Conservation (phyloP, 345 rosid genomes). For the Dipteronia dyeriana region DNA sequence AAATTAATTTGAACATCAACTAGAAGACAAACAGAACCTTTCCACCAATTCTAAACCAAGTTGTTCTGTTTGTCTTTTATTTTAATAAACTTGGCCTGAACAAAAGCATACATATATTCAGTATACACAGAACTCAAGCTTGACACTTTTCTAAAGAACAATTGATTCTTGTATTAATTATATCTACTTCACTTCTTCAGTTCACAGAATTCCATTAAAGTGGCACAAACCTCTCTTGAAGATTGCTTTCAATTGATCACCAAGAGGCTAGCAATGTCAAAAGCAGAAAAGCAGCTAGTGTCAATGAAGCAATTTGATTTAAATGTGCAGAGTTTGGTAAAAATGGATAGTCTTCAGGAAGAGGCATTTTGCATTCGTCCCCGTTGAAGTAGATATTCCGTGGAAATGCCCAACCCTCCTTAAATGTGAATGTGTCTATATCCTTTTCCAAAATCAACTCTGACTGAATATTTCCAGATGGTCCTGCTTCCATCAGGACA, state of each 20-base stretch:
- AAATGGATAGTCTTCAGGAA: conserved; percentile 34
- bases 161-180: not conserved
- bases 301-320: not conserved
- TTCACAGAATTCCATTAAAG: not conserved
- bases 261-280: conserved; percentile 6
- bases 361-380: conserved; percentile 40
- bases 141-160: not conserved
- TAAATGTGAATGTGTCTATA: conserved; percentile 28
- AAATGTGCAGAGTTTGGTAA: conserved; percentile 29
- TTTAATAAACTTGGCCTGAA: not conserved
- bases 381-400: conserved; percentile 41
- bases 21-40: not conserved
- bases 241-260: not conserved
- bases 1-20: not conserved
- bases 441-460: conserved; percentile 39
- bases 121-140: not conserved
- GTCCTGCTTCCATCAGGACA: conserved; percentile 35
- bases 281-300: conserved; percentile 9
- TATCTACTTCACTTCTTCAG: not conserved
- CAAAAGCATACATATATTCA: not conserved
- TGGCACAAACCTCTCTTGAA: too few relatives aligned
- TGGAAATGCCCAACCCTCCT: conserved; percentile 47
- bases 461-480: conserved; percentile 41
- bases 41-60: not conserved
- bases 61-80: not conserved